Base-by-base conservation (phyloP, 2,329 filamentous ascomycete genomes). In the Ceratocystis cubensis region DNA sequence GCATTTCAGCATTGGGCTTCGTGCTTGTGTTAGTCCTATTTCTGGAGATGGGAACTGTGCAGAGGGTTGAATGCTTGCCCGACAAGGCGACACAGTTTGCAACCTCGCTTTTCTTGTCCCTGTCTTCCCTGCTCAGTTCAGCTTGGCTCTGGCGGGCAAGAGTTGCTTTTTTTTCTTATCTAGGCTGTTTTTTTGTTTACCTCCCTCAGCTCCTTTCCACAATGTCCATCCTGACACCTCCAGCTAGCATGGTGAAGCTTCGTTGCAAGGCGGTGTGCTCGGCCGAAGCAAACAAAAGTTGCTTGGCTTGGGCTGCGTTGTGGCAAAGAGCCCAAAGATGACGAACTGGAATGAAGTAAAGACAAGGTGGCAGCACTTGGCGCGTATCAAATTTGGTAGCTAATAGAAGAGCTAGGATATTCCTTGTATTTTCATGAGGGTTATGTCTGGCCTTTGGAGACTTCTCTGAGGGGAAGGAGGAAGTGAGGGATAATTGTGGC, bases 361-460 rank as follows among this genome's bases (percentile, higher is more conserved):
- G 53, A 33, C 53, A 59, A 59, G 53, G 53, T 37, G 28, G 25
- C 53, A 59, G 53, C 28, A 59, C 28, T n/a, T 59, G 53, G 7
- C 22, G 53, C 53, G n/a, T 59, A 30, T 33, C 28, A 10, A 17
- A 33, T 33, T 33, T 59, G 6, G 7, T 33, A 59, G 25, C 28
- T 59, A 28, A 59, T 33, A 13, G 53, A 33, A 4, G 28, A 59
- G 28, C 28, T 6, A 3, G 53, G 53, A 59, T 59, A 7, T 30
- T 3, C 53, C 53, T 59, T 59, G 53, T 59, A 30, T 3, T 17
- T 57, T 17, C 2, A 28, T 57, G 20, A 28, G 25, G 53, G 53
- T 13, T 17, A 15, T 57, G 53, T 59, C 53, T 33, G 53, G 53
- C 5, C 53, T 33, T 33, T 33, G 10, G 53, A 4, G n/a, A 2